Evolutionary conservation across 108 stramenopile species (phyloP).

Genomic region (Nannochloropsis oceanica): DNA sequence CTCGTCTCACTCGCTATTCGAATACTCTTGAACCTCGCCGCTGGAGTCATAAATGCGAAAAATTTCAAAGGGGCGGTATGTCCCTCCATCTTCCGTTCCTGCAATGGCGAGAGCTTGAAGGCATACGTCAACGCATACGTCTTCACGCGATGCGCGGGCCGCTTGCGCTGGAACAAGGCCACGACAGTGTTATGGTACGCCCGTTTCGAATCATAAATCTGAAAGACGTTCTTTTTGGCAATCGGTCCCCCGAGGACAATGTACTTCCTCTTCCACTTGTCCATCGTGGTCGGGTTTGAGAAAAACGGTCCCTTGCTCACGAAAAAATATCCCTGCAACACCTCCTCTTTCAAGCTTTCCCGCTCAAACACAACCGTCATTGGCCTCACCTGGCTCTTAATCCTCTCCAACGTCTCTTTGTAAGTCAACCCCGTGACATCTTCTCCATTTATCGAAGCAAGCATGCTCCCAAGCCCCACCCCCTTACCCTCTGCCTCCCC

Average conservation of each 20-base stretch:
- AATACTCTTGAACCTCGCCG: background rate
- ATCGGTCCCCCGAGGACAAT: background rate
- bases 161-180: background rate
- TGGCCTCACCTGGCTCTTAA: background rate
- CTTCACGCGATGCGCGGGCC: background rate
- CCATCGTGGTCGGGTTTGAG: background rate
- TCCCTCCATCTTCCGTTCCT: background rate
- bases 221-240: background rate
- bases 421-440: background rate
- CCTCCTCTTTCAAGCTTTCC: background rate
- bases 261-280: background rate
- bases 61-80: background rate
- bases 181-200: background rate
- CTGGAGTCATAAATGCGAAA: background rate
- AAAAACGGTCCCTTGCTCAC: background rate
- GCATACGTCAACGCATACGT: background rate
- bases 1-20: background rate
- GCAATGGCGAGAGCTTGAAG: background rate
- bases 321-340: background rate
- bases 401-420: background rate
- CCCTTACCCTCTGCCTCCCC: background rate
- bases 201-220: background rate
- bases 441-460: background rate
- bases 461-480: background rate
- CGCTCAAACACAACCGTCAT: background rate